These are phyloP conservation scores for Penicillium sp. DNA, from an alignment of 2,329 filamentous ascomycete species.

Conservation along the genomic window DNA sequence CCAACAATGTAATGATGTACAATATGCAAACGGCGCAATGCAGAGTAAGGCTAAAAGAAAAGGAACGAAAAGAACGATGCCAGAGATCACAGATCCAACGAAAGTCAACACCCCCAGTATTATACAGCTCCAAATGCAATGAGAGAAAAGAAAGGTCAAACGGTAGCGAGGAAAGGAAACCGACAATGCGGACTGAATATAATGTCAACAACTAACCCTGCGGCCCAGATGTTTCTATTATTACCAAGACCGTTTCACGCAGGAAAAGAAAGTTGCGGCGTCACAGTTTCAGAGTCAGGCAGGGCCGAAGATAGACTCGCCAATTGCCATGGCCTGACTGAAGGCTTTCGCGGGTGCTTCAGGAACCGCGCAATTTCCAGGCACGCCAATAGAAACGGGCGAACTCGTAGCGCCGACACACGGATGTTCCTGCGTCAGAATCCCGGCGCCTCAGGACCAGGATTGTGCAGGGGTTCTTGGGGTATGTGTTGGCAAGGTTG, in stretches of 20 bases:
- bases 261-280: not conserved
- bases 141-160: constrained; percentile 6
- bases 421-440: constrained; percentile 14
- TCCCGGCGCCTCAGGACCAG: constrained; percentile 16
- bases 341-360: constrained; percentile 14
- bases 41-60: constrained; percentile 1
- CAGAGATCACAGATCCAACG: constrained; percentile 2
- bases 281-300: constrained; percentile 18
- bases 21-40: constrained; percentile 1
- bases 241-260: constrained; percentile 22
- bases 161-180: not conserved
- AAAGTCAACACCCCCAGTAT: constrained; percentile 6
- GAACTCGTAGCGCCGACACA: constrained; percentile 19
- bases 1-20: constrained; percentile 5
- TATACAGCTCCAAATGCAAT: constrained; percentile 17
- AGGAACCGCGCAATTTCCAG: constrained; percentile 23
- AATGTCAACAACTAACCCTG: constrained; percentile 4
- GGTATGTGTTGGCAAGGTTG: not conserved
- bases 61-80: constrained; percentile 5
- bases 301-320: constrained; percentile 4
- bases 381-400: constrained; percentile 17
- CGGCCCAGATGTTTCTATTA: constrained; percentile 21
- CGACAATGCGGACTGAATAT: constrained; percentile 4
- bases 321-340: constrained; percentile 14
- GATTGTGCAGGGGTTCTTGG: not conserved